A percentile compares a stretch with the other conserved stretches of the same genome.
Conservation (phyloP, 495 filamentous ascomycete genomes). For the Lasiosphaeriaceae sp. region DNA sequence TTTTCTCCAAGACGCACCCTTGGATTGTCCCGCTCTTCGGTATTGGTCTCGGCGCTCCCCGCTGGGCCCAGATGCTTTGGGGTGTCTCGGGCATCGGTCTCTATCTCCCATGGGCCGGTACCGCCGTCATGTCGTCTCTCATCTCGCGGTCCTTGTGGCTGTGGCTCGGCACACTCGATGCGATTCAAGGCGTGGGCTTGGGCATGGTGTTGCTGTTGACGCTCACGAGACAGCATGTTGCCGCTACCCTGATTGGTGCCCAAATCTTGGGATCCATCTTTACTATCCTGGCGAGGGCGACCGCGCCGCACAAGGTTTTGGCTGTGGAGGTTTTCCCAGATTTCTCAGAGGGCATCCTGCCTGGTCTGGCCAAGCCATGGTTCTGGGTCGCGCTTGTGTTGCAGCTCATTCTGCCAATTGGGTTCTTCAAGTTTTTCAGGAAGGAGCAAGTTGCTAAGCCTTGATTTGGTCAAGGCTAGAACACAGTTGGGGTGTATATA, state of each 20-base stretch:
- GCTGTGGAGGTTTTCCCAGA: constrained; percentile 60
- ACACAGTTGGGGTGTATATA: neutral
- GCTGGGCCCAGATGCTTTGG: constrained; percentile 65
- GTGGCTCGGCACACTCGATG: constrained; percentile 58
- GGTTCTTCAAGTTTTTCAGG: constrained; percentile 56
- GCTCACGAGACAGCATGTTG: constrained; percentile 55
- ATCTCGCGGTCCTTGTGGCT: constrained; percentile 55
- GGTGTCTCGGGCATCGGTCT: constrained; percentile 48
- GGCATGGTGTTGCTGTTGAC: constrained; percentile 62
- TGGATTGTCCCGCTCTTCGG: constrained; percentile 60
- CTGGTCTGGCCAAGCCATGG: constrained; percentile 47
- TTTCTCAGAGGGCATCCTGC: constrained; percentile 30
- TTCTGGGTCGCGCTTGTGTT: constrained; percentile 62
- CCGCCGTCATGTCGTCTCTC: constrained; percentile 42
- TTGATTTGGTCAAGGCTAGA: constrained; percentile 22
- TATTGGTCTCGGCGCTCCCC: constrained; percentile 55
- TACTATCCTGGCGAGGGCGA: constrained; percentile 33
- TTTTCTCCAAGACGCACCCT: constrained; percentile 46
- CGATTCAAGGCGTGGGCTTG: constrained; percentile 54
- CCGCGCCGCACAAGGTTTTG: constrained; percentile 51
- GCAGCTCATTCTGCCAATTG: constrained; percentile 61
- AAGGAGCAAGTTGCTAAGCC: constrained; percentile 70
- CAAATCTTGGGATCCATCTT: constrained; percentile 50
- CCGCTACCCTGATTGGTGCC: constrained; percentile 51
- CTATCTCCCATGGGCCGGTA: constrained; percentile 55